Conservation (phyloP, 192 early-diverging fungal genomes). For the Funneliformis mosseae region DNA sequence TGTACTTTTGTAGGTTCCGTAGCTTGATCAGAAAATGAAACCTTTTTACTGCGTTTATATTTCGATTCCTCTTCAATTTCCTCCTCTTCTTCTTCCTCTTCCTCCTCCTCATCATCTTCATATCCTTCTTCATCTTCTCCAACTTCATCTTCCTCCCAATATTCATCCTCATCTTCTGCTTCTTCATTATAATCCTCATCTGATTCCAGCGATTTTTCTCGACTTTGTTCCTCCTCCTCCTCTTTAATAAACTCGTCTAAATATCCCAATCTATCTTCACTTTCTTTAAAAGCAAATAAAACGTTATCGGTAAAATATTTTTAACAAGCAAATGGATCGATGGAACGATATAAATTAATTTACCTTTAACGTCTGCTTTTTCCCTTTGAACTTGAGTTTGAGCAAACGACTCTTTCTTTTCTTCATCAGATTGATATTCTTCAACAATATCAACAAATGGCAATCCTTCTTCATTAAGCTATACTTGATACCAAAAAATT, state of each 20-base stretch:
- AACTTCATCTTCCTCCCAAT: constrained; percentile 50
- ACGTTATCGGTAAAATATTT: constrained; percentile 37
- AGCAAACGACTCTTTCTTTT: constrained; percentile 34
- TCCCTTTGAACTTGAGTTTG: constrained; percentile 5
- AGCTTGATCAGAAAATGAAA: constrained; percentile 42
- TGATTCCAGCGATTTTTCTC: constrained; percentile 52
- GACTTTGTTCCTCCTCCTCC: constrained; percentile 57
- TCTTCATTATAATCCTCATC: constrained; percentile 38
- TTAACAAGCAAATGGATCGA: constrained; percentile 35
- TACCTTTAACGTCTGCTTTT: neutral
- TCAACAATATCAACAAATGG: constrained; percentile 79
- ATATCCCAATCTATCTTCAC: constrained; percentile 39
- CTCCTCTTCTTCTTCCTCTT: constrained; percentile 46
- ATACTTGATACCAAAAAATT: neutral
- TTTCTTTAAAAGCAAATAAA: constrained; percentile 44
- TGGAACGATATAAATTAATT: neutral
- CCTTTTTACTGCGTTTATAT: constrained; percentile 20
- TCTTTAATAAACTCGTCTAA: constrained; percentile 46
- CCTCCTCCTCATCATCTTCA: constrained; percentile 50
- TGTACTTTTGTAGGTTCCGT: constrained; percentile 38
- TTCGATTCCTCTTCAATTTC: neutral
- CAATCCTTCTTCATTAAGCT: constrained; percentile 78
- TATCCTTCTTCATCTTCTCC: constrained; percentile 48
- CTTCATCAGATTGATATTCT: constrained; percentile 51
- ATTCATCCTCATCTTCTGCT: constrained; percentile 45